Evolutionary conservation across 805 yeast species (phyloP).

Genomic region (Cyberlindnera meyerae): DNA sequence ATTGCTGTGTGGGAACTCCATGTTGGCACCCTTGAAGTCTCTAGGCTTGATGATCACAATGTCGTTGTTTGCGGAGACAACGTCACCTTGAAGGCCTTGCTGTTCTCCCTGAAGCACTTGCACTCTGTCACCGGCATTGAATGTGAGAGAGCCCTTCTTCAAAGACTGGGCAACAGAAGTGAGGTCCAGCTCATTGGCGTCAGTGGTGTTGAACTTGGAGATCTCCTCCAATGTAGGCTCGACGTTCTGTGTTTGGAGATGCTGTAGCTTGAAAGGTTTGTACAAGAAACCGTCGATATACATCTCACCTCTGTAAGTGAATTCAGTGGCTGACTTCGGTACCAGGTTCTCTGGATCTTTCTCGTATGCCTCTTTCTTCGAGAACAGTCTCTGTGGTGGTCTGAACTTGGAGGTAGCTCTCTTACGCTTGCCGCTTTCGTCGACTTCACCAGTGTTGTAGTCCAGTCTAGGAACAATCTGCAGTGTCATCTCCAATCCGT

Average conservation of each 20-base stretch:
- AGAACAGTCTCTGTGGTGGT: slow-evolving; percentile 83
- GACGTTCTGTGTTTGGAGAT: slow-evolving; percentile 73
- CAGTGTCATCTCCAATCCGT: slow-evolving; percentile 91
- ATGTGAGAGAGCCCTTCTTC: slow-evolving; percentile 55
- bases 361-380: slow-evolving; percentile 82
- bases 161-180: slow-evolving; percentile 83
- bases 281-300: slow-evolving; percentile 82
- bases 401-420: slow-evolving; percentile 57
- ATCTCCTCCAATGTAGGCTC: slow-evolving; percentile 87
- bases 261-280: slow-evolving; percentile 82
- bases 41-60: slow-evolving; percentile 45
- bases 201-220: slow-evolving; percentile 70
- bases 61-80: slow-evolving; percentile 63
- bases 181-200: slow-evolving; percentile 78
- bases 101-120: slow-evolving; percentile 93
- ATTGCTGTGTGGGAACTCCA: slow-evolving; percentile 79
- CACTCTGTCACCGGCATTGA: slow-evolving; percentile 92
- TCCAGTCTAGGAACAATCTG: slow-evolving; percentile 91
- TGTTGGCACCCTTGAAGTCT: slow-evolving; percentile 42
- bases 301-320: slow-evolving; percentile 79
- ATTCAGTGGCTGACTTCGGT: slow-evolving; percentile 61
- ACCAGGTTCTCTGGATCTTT: slow-evolving; percentile 72
- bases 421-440: slow-evolving; percentile 48
- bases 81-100: slow-evolving; percentile 80
- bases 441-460: slow-evolving; percentile 65